Evolutionary conservation across 345 rosid species (phyloP).

Genomic region (Hibiscus mutabilis): DNA sequence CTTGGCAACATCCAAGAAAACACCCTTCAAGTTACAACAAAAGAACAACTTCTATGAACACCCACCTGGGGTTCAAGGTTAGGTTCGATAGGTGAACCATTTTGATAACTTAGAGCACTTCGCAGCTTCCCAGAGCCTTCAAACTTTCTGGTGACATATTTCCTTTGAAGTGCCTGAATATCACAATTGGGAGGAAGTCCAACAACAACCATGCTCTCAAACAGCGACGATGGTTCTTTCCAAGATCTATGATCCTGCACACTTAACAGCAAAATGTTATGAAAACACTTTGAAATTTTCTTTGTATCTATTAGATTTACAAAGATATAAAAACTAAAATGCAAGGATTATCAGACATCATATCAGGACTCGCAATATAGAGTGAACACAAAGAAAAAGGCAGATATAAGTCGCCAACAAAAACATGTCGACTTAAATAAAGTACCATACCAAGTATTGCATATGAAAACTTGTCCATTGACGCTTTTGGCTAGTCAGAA

Average conservation of each 20-base stretch:
- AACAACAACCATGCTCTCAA: constrained; percentile 90
- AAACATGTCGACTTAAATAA: constrained; percentile 8
- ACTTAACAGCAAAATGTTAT: constrained; percentile 14
- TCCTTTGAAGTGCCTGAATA: constrained; percentile 66
- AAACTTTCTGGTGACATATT: constrained; percentile 42
- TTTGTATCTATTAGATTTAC: background rate
- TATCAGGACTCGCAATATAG: background rate
- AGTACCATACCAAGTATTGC: constrained; percentile 66
- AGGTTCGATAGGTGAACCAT: constrained; percentile 68
- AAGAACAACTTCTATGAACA: background rate
- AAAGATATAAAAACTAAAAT: background rate
- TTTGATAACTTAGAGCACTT: constrained; percentile 44
- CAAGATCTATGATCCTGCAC: constrained; percentile 70
- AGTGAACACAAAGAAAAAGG: background rate
- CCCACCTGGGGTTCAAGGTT: constrained; percentile 73
- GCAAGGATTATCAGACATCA: background rate
- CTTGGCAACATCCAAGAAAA: too few relatives aligned
- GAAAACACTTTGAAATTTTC: background rate
- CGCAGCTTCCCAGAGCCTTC: constrained; percentile 60
- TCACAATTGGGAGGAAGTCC: constrained; percentile 94
- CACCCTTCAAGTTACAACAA: background rate
- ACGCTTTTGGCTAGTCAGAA: constrained; percentile 91
- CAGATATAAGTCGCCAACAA: background rate
- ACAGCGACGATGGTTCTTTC: constrained; percentile 74
- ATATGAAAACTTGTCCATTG: constrained; percentile 84